Evolutionary conservation across 495 filamentous ascomycete species (phyloP), one percentile per base, ranked within the genome.

Genomic region (Tuber umbilicatum): DNA sequence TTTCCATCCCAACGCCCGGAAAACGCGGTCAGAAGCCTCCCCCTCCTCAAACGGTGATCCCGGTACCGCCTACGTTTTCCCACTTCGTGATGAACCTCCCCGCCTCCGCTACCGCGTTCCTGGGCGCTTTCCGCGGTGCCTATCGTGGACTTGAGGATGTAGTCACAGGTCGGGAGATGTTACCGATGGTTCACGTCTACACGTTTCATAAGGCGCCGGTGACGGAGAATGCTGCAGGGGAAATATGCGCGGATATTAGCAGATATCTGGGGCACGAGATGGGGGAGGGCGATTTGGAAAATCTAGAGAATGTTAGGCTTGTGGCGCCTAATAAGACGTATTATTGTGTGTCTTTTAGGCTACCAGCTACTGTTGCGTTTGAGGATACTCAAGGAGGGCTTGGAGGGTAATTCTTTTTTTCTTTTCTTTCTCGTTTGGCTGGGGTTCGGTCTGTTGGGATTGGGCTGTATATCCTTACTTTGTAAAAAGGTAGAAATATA

Each of bases 61-160:
- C 87, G 41, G 83, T 88, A 41, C 92, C 91, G 4, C 87, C 89
- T 0, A 88, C 90, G 38, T 93, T 98, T 82, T 86, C 88, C 40
- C 95, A 99, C 85, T 98, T 93, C 82, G 90, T 98, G 72, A 96
- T 99, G 91, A 99, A 99, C 83, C 92, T 99, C 5, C 95, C 95
- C 14, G 96, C 94, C 7, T 89, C 87, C 3, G 95, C 95, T 0
- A 89, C 94, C 75, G 88, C 89, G 73, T 99, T 99, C 84, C 86
- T 99, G 9, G 88, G 90, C n/a, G 87, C 90, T 43, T 97, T 94
- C 87, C 87, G 89, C 23, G 94, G 96, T 14, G 82, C 97, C 21
- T 98, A 98, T 81, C 83, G 84, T 10, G 89, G 88, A 31, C 86
- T 88, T 39, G 90, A 92, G 79, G 70, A 84, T 4, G 85, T 93